Evolutionary conservation across 345 rosid species (phyloP).

Genomic region (Mallotus nudiflorus): DNA sequence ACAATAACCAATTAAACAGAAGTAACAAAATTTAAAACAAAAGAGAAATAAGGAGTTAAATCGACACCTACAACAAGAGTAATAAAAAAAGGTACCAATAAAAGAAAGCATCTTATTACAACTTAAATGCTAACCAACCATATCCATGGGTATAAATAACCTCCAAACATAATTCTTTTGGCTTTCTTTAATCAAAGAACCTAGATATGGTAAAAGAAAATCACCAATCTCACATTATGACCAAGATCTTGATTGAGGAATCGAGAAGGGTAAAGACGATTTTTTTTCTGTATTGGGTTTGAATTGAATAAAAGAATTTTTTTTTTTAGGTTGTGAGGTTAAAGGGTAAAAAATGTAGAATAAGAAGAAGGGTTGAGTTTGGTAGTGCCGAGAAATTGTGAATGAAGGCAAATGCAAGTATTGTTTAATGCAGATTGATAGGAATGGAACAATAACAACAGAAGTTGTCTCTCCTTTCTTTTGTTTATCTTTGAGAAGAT

Average conservation of each 20-base stretch:
- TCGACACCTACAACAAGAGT: constrained; percentile 76
- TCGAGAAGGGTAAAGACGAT: not conserved
- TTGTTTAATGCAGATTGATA: not conserved
- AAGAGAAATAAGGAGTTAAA: constrained; percentile 68
- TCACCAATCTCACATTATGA: constrained; percentile 9
- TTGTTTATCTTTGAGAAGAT: not conserved
- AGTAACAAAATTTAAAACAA: constrained; percentile 59
- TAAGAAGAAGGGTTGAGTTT: not conserved
- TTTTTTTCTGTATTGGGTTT: not conserved
- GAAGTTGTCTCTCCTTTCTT: not conserved
- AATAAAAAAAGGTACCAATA: constrained; percentile 63
- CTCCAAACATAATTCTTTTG: constrained; percentile 40
- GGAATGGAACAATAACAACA: constrained; percentile 2
- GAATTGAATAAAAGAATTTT: not conserved
- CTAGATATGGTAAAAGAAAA: not conserved
- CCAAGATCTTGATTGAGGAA: constrained; percentile 3
- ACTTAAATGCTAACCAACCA: constrained; percentile 81
- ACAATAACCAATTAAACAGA: constrained; percentile 53
- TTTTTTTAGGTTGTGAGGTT: not conserved
- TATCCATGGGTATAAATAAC: constrained; percentile 49
- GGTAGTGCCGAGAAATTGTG: not conserved
- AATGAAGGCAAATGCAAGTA: not conserved
- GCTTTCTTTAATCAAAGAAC: not conserved
- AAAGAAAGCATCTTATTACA: constrained; percentile 73
- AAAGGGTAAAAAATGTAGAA: not conserved